A percentile compares a stretch with the other conserved stretches of the same genome.
These are phyloP conservation scores for Rhizopus sp. DNA, from an alignment of 371 early-diverging fungal species.

Conservation along the genomic window DNA sequence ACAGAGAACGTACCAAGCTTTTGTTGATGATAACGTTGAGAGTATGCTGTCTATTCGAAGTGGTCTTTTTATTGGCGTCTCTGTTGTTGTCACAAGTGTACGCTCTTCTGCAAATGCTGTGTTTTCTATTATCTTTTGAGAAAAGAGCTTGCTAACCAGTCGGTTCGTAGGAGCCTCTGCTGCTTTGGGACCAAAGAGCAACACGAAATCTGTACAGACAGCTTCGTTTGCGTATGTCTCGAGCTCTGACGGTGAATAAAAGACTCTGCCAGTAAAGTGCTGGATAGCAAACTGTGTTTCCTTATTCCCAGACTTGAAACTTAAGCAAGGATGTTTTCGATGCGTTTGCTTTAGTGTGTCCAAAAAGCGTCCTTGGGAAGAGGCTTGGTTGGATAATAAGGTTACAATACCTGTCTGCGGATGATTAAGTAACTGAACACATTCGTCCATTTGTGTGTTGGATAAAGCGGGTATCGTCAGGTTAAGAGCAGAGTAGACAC, in stretches of 20 bases:
- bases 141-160: constrained; percentile 24
- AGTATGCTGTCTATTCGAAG: constrained; percentile 47
- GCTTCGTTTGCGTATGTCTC: constrained; percentile 63
- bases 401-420: constrained; percentile 47
- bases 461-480: constrained; percentile 23
- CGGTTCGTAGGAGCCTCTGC: constrained; percentile 20
- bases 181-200: constrained; percentile 51
- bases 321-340: constrained; percentile 15
- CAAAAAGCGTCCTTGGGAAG: constrained; percentile 1
- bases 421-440: constrained; percentile 45
- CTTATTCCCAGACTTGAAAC: constrained; percentile 9
- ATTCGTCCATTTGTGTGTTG: constrained; percentile 36
- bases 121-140: constrained; percentile 38
- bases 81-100: constrained; percentile 6
- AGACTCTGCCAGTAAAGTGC: constrained; percentile 76
- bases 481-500: constrained; percentile 38
- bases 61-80: constrained; percentile 47
- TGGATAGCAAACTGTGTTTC: constrained; percentile 61
- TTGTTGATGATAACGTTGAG: constrained; percentile 61
- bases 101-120: neutral
- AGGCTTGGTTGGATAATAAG: constrained; percentile 37
- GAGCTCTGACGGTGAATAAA: constrained; percentile 73
- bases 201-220: constrained; percentile 76
- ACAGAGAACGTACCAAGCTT: constrained; percentile 85
- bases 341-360: constrained; percentile 20